A percentile compares a stretch with the other conserved stretches of the same genome.
Evolutionary conservation across 2,329 filamentous ascomycete species (phyloP).

Genomic region (Aspergillus alliaceus): DNA sequence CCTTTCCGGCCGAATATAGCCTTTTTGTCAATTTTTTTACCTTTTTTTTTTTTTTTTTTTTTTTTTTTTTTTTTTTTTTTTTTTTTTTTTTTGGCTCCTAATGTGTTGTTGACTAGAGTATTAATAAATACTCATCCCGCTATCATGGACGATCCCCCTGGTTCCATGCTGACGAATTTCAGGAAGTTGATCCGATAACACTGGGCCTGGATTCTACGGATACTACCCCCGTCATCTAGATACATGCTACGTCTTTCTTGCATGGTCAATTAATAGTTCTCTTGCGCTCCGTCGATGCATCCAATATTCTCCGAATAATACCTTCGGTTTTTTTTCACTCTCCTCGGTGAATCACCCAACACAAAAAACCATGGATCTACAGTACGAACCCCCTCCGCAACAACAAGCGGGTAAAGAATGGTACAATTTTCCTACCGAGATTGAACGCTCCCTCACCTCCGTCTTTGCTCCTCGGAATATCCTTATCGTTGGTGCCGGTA

Average conservation of each 20-base stretch:
- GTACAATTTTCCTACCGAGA: slow-evolving; percentile 2
- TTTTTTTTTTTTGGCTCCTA: not conserved
- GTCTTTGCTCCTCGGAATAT: slow-evolving; percentile 25
- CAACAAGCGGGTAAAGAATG: slow-evolving; percentile 9
- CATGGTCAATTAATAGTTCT: not conserved
- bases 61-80: too few species aligned
- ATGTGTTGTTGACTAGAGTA: not conserved
- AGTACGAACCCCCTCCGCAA: slow-evolving; percentile 5
- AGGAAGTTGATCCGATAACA: not conserved
- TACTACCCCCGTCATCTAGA: not conserved
- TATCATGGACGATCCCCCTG: not conserved
- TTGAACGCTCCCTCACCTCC: slow-evolving; percentile 8
- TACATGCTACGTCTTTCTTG: not conserved
- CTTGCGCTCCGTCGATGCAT: not conserved
- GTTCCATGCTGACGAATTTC: too few species aligned
- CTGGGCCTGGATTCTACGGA: not conserved
- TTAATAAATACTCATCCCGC: not conserved
- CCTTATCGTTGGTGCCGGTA: slow-evolving; percentile 35
- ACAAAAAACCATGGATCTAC: slow-evolving; percentile 4
- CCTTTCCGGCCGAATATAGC: slow-evolving; percentile 11
- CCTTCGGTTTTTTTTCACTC: not conserved
- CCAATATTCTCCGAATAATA: not conserved
- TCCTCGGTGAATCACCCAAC: not conserved
- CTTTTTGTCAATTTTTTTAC: not conserved
- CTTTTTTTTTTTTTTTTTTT: not conserved